phyloP scores from a whole-genome alignment of 306 rosid genomes.

The Cucurbita argyrosperma region DNA sequence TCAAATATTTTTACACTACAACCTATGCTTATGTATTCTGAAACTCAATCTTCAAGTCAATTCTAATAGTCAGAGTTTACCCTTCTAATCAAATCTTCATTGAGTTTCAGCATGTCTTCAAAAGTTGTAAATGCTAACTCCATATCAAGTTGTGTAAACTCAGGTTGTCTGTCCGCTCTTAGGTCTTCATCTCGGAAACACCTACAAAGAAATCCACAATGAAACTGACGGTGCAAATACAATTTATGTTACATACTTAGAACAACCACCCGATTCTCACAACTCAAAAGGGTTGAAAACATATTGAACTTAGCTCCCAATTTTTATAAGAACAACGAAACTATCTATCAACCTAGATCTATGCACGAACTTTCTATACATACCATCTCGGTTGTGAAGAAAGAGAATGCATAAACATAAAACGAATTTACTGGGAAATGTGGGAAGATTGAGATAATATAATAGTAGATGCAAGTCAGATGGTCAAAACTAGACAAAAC shows the following conservation, averaged over 20 bases:
- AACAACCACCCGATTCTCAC: neutral
- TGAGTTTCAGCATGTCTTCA: slow-evolving; percentile 75
- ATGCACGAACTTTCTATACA: neutral
- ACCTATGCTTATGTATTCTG: neutral
- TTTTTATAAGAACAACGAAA: neutral
- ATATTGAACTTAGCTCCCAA: neutral
- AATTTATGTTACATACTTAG: neutral
- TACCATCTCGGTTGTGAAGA: neutral
- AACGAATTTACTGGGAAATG: neutral
- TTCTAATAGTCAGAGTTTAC: slow-evolving; percentile 19
- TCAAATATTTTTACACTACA: neutral
- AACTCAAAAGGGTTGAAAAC: neutral
- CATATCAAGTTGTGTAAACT: slow-evolving; percentile 95
- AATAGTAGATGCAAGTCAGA: neutral
- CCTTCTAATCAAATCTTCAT: slow-evolving; percentile 91
- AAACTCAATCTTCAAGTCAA: neutral
- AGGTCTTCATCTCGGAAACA: slow-evolving; percentile 97
- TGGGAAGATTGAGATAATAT: neutral
- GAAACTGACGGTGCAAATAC: neutral
- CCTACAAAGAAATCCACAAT: slow-evolving; percentile 23
- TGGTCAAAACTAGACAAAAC: neutral
- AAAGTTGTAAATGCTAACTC: slow-evolving; percentile 87
- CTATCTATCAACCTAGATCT: neutral
- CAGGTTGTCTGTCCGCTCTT: slow-evolving; percentile 95
- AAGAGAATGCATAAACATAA: neutral